These are phyloP conservation scores for Aspergillus sclerotiicarbonarius DNA, from an alignment of 495 filamentous ascomycete genomes.

Conservation along the genomic window DNA sequence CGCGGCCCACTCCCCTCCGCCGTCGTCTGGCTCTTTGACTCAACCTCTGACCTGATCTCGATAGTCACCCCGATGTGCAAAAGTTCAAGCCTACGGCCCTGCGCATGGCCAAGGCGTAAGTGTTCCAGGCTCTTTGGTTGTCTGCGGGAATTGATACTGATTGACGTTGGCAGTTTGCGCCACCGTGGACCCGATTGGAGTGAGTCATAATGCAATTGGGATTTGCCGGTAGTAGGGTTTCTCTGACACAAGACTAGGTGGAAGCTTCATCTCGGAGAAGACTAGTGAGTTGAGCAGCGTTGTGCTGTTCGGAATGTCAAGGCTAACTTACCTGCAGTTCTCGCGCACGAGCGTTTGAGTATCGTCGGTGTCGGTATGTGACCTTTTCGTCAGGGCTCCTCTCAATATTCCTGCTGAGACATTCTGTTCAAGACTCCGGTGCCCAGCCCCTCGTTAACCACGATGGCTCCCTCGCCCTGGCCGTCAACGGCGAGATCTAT, in stretches of 20 bases:
- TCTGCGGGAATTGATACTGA: slow-evolving; percentile 35
- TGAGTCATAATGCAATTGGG: slow-evolving; percentile 51
- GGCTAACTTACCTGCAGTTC: slow-evolving; percentile 59
- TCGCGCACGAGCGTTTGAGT: slow-evolving; percentile 93
- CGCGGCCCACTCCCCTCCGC: slow-evolving; percentile 1
- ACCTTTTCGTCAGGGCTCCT: slow-evolving; percentile 1
- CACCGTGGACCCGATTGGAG: slow-evolving; percentile 99
- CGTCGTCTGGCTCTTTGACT: slow-evolving; percentile 1
- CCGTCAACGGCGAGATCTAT: slow-evolving; percentile 99
- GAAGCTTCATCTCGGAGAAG: slow-evolving; percentile 81
- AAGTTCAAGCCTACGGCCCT: slow-evolving; percentile 96
- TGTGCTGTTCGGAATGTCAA: not conserved
- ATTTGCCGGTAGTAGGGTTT: slow-evolving; percentile 6
- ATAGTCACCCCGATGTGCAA: slow-evolving; percentile 89
- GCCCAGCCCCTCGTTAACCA: slow-evolving; percentile 93
- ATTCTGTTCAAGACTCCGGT: slow-evolving; percentile 66
- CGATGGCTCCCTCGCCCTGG: slow-evolving; percentile 81
- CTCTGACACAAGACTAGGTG: slow-evolving; percentile 55
- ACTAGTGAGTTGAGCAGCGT: slow-evolving; percentile 63
- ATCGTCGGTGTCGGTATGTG: slow-evolving; percentile 94
- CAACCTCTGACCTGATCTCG: slow-evolving; percentile 23
- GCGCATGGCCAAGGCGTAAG: slow-evolving; percentile 93
- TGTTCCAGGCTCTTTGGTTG: slow-evolving; percentile 13
- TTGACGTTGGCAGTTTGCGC: slow-evolving; percentile 64
- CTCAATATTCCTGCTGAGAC: slow-evolving; percentile 17